These are phyloP conservation scores for Septoria petroselini DNA, from an alignment of 2,329 filamentous ascomycete genomes.

Conservation along the genomic window DNA sequence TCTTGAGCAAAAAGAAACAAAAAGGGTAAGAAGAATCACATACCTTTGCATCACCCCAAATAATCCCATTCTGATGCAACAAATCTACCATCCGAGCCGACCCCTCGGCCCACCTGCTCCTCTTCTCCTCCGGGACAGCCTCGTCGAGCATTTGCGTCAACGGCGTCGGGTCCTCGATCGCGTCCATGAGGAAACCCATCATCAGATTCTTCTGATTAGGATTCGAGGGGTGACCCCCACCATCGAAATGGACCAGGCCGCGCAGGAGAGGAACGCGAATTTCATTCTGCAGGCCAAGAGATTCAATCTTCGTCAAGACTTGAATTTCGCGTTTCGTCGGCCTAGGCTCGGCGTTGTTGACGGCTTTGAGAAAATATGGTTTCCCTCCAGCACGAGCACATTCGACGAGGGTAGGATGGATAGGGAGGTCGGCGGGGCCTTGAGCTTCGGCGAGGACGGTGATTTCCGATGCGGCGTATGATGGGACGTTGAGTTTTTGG, in stretches of 20 bases:
- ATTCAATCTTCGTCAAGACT: slow-evolving; percentile 33
- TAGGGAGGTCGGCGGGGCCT: slow-evolving; percentile 29
- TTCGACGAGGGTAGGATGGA: slow-evolving; percentile 31
- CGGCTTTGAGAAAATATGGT: slow-evolving; percentile 37
- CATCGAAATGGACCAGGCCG: slow-evolving; percentile 31
- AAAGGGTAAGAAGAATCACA: neutral
- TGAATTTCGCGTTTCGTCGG: slow-evolving; percentile 38
- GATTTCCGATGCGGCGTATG: slow-evolving; percentile 29
- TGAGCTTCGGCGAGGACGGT: slow-evolving; percentile 25
- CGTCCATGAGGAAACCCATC: slow-evolving; percentile 38
- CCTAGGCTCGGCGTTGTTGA: slow-evolving; percentile 33
- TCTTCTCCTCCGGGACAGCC: slow-evolving; percentile 32
- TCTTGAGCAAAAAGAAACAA: neutral
- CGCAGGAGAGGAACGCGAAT: slow-evolving; percentile 34
- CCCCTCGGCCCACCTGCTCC: slow-evolving; percentile 35
- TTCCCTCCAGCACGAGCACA: slow-evolving; percentile 19
- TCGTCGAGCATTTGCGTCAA: slow-evolving; percentile 36
- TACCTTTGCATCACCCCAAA: slow-evolving; percentile 41
- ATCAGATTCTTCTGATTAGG: too few species aligned
- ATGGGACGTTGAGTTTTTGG: slow-evolving; percentile 30
- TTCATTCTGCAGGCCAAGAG: slow-evolving; percentile 30
- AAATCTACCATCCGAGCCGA: slow-evolving; percentile 30
- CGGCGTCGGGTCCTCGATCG: slow-evolving; percentile 34
- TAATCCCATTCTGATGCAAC: slow-evolving; percentile 38
- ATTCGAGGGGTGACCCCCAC: slow-evolving; percentile 17